These are phyloP conservation scores for Calycina marina DNA, from an alignment of 2,329 filamentous ascomycete genomes.

Conservation along the genomic window DNA sequence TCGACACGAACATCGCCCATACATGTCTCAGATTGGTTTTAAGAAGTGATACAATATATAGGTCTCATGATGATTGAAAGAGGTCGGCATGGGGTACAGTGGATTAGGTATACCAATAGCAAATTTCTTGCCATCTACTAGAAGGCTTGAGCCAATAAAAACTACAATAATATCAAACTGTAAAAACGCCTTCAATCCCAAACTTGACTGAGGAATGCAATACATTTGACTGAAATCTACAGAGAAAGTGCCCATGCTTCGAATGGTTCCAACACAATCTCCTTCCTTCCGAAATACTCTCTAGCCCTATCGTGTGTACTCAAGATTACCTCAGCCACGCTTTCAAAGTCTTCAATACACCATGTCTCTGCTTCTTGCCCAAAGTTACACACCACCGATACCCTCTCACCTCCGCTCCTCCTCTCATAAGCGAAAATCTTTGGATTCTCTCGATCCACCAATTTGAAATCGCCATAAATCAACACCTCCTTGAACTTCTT, in stretches of 20 bases:
- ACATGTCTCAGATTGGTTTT: neutral
- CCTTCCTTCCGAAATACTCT: neutral
- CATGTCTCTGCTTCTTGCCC: too few species aligned
- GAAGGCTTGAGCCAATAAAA: neutral
- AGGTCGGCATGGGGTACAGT: neutral
- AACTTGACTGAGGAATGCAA: neutral
- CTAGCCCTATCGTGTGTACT: neutral
- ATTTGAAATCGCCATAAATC: conserved; percentile 11
- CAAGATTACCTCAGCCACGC: neutral
- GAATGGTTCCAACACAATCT: neutral
- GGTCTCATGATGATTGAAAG: neutral
- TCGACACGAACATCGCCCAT: neutral
- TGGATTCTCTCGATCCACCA: conserved; percentile 4
- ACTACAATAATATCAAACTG: neutral
- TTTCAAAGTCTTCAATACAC: too few species aligned
- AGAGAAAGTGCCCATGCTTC: neutral
- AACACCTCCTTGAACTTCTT: conserved; percentile 10
- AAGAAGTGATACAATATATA: neutral
- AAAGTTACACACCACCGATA: conserved; percentile 12
- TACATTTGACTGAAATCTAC: neutral
- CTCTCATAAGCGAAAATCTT: conserved; percentile 4
- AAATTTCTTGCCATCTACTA: too few species aligned
- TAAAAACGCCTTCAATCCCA: neutral
- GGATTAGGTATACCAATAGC: too few species aligned
- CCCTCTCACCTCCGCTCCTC: neutral